These are phyloP conservation scores for Betula pendula DNA, from an alignment of 306 rosid species.

Conservation along the genomic window DNA sequence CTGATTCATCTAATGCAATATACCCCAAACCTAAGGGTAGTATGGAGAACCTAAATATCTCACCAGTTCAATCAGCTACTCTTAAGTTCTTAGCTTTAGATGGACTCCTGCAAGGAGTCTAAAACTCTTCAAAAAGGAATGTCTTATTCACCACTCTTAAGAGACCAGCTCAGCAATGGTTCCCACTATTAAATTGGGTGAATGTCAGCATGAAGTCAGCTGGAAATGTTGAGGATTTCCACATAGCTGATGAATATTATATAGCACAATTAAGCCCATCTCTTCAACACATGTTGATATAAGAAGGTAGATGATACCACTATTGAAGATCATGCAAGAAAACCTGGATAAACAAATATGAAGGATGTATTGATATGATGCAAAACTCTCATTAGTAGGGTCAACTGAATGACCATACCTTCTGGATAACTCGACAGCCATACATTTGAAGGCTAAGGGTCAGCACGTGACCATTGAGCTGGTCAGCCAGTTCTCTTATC, in stretches of 20 bases:
- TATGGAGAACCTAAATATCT: no score
- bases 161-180: neutral
- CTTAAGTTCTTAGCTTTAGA: neutral
- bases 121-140: neutral
- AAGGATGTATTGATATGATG: conserved; percentile 2
- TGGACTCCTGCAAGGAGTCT: neutral
- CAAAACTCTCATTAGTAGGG: neutral
- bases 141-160: neutral
- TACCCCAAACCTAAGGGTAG: neutral
- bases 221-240: neutral
- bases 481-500: conserved; percentile 87
- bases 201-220: neutral
- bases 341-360: conserved; percentile 2
- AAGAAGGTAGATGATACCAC: neutral
- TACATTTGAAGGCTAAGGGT: conserved; percentile 97
- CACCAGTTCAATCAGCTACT: no score
- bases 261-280: neutral
- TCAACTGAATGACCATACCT: conserved; percentile 49
- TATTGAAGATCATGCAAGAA: neutral
- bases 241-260: neutral
- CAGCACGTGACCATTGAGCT: conserved; percentile 80
- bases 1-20: neutral
- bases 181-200: neutral
- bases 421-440: conserved; percentile 97
- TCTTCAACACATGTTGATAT: neutral